Evolutionary conservation across 441 rosid species (phyloP).

Genomic region (Lepidium campestre): DNA sequence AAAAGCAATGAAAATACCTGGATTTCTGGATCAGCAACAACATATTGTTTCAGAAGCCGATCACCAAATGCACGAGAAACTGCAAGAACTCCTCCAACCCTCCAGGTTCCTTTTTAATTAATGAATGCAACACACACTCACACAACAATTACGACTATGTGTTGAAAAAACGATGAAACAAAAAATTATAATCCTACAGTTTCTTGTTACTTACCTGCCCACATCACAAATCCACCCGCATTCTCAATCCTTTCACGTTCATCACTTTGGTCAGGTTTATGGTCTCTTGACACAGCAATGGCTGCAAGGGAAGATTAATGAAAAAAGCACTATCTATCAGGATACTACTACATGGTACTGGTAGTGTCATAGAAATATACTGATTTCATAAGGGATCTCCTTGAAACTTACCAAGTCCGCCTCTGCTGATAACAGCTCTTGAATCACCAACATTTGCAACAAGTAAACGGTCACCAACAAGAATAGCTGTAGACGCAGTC

Average conservation of each 20-base stretch:
- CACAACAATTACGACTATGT: background rate
- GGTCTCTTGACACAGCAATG: slow-evolving; percentile 93
- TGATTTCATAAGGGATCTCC: background rate
- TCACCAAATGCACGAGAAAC: slow-evolving; percentile 99
- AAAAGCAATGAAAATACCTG: slow-evolving; percentile 38
- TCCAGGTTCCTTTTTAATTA: slow-evolving; percentile 74
- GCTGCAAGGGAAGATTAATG: slow-evolving; percentile 35
- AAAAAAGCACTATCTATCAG: background rate
- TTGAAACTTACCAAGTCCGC: slow-evolving; percentile 59
- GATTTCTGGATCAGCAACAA: slow-evolving; percentile 98
- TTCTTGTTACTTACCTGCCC: slow-evolving; percentile 63
- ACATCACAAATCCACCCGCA: slow-evolving; percentile 99
- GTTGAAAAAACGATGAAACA: background rate
- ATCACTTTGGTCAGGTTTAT: slow-evolving; percentile 93
- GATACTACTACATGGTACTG: background rate
- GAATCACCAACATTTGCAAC: slow-evolving; percentile 99
- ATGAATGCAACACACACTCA: background rate
- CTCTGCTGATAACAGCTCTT: slow-evolving; percentile 89
- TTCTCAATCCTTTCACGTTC: slow-evolving; percentile 93
- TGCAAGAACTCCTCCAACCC: slow-evolving; percentile 98
- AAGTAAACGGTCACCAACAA: slow-evolving; percentile 78
- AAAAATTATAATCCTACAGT: background rate
- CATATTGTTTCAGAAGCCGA: slow-evolving; percentile 81
- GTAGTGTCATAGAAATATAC: background rate
- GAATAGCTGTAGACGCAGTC: slow-evolving; percentile 96